Base-by-base conservation (phyloP, 169 alveolate genomes). In the Cryptosporidium felis region DNA sequence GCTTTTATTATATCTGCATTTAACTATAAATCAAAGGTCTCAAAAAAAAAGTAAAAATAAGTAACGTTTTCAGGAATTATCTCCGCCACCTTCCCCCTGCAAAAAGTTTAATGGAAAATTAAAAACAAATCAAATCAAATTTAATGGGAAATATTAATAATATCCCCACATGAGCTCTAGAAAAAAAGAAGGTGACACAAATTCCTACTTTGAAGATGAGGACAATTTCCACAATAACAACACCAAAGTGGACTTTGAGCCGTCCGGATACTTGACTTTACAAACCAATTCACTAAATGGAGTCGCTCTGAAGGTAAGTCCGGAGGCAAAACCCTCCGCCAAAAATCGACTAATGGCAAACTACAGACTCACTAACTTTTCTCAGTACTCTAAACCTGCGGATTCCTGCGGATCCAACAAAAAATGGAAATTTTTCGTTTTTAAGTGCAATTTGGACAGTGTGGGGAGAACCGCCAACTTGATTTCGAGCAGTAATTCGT, bases 191-290 rank as follows among this genome's bases (percentile, higher is more conserved):
- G n/a, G n/a, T n/a, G n/a, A n/a, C n/a, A n/a, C n/a, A n/a, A n/a
- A n/a, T n/a, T n/a, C n/a, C n/a, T n/a, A n/a, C n/a, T n/a, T n/a
- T n/a, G n/a, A n/a, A n/a, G n/a, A n/a, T n/a, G n/a, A n/a, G n/a
- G n/a, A n/a, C n/a, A n/a, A n/a, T n/a, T n/a, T n/a, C n/a, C n/a
- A n/a, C n/a, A n/a, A n/a, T n/a, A n/a, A 18, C 8, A 74, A 74
- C 14, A 74, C 32, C 32, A 53, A 49, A 40, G 44, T 74, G 34
- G 90, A 92, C 65, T 94, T 94, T 80, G 96, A 94, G 82, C 96
- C 97, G 12, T 94, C 97, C 16, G 97, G 97, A 18, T 82, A 92
- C 40, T 90, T 94, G 51, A 95, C 96, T 21, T 92, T 81, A 21
- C 94, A 91, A 23, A 82, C 94, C 44, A 91, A 91, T 61, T 62